These are phyloP conservation scores for Hyparrhenia diplandra DNA, from an alignment of 176 grass and related monocot species.

Conservation along the genomic window DNA sequence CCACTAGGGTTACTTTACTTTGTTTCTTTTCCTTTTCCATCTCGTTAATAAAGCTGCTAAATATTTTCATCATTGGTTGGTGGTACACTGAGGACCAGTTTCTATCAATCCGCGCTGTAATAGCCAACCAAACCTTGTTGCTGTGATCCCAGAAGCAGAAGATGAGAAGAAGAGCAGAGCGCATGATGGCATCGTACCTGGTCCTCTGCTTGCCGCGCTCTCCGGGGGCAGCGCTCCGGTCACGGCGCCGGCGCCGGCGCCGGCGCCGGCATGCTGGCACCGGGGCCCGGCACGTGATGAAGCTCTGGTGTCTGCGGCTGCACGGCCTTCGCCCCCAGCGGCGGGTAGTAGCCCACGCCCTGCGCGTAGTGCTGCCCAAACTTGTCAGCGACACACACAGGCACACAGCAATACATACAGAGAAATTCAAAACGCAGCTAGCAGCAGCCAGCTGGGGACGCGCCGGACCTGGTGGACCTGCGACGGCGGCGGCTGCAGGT, in stretches of 20 bases:
- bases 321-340: constrained; percentile 45
- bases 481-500: constrained; percentile 31
- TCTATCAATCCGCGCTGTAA: too few relatives aligned
- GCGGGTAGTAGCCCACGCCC: constrained; percentile 56
- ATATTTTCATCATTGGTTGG: not conserved
- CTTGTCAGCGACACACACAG: not conserved
- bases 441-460: not conserved
- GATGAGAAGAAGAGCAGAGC: not conserved
- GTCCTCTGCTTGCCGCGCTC: constrained; percentile 38
- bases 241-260: not conserved
- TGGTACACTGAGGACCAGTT: not conserved
- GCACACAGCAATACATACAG: too few relatives aligned
- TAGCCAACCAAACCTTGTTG: too few relatives aligned
- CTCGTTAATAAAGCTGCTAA: not conserved
- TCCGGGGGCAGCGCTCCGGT: constrained; percentile 20
- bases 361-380: constrained; percentile 44
- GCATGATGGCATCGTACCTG: constrained; percentile 8
- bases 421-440: not conserved
- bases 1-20: not conserved
- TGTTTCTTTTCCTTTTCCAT: not conserved
- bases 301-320: constrained; percentile 33
- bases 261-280: constrained; percentile 14
- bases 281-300: not conserved
- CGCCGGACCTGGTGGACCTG: constrained; percentile 39
- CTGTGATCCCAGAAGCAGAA: not conserved